Evolutionary conservation across 2,329 filamentous ascomycete genomes (phyloP), one percentile per base, ranked within the genome.

Genomic region (Aspergillus sp.): DNA sequence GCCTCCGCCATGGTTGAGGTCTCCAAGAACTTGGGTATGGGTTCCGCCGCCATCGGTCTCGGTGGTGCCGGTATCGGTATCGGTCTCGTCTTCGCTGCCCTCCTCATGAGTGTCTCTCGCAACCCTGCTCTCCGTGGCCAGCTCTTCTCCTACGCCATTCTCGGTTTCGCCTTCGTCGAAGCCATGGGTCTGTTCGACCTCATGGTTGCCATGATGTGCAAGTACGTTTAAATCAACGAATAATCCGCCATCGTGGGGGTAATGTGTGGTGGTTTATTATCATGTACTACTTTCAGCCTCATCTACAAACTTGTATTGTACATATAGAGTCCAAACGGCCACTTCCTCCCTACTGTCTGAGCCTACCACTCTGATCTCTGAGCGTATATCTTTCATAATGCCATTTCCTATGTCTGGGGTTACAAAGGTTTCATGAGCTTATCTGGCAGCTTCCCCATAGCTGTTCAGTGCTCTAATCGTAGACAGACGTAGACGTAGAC

Each of bases 141-240:
- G 83, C 88, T 95, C 69, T 95, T 93, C 86, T 88, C 86, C 62
- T 91, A 93, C 78, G 88, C 88, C 82, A 91, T 93, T 86, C 79
- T 93, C 70, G 88, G 88, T 79, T 93, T 93, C 79, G 88, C 88
- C 71, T 93, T 93, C 85, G 88, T 90, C 74, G 88, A 93, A 74
- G 88, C 88, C 77, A 67, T 67, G 46, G 65, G 65, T 85, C 83
- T 88, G 69, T 88, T 88, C 84, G 85, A 88, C 68, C 83, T 88
- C 68, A 90, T 90, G 86, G 82, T 90, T 88, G 86, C 86, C 78
- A 87, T 90, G 79, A 90, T 90, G 86, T 86, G 85, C 85, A 90
- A 90, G 81, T 88, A 86, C 77, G 83, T 88, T 52, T 68, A 67
- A 67, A 57, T 27, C 27, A 13, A 38, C 7, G 26, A 32, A 8